Base-by-base conservation (phyloP, 805 yeast species). In the Sugiyamaella smithiae region DNA sequence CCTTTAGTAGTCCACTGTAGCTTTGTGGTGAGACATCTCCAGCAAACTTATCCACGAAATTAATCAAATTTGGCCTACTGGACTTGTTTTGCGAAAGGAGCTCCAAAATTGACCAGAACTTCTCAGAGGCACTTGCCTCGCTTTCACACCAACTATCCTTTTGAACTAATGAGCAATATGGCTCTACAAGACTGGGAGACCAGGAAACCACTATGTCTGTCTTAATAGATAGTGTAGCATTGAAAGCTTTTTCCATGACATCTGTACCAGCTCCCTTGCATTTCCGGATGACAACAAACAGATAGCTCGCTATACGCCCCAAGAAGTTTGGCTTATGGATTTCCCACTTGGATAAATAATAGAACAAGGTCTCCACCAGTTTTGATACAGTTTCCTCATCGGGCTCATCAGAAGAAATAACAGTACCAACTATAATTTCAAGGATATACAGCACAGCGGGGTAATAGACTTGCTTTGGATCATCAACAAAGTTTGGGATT, bases 91-190 rank as follows among this genome's bases (percentile, higher is more conserved):
- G 68, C 0, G 81, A 80, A 45, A 79, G 65, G 2, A 63, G 54
- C 55, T 84, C 68, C 46, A 82, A 58, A 0, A 77, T 53, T 45
- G 72, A 76, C 88, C 88, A 82, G 57, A 71, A 81, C 8, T 67
- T 65, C 45, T 72, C 74, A 45, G 80, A 71, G 43, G 81, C 70
- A 22, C 84, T 57, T 1, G 86, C 78, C 47, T 58, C 73, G 36
- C 71, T 62, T 41, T 28, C 24, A 28, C 46, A 36, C 55, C 55
- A 51, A 6, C 51, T 16, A 6, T 36, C 45, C 20, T 48, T 35
- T n/a, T 50, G 51, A 5, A 43, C 52, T 14, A 56, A 43, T n/a
- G 43, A 22, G 12, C 52, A 26, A 4, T 55, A 28, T 28, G 56
- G 42, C 3, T 33, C 17, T 5, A 40, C 51, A 20, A 53, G 23